Base-by-base conservation (phyloP, 2,329 filamentous ascomycete species). In the Paraconiothyrium brasiliense region DNA sequence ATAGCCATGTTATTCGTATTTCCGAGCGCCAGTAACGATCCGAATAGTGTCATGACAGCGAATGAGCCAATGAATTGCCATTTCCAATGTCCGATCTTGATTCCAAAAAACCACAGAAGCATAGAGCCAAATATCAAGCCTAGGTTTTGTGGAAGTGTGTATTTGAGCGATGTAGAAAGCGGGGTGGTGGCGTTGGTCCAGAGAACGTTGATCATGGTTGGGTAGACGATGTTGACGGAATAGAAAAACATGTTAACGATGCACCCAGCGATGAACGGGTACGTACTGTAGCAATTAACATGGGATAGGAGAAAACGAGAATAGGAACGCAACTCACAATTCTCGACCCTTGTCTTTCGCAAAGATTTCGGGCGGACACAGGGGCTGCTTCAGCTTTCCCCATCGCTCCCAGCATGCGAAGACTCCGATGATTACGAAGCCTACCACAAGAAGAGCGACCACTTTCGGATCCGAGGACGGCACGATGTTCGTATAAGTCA, bases 161-260 rank as follows among this genome's bases (percentile, higher is more conserved):
- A 66, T 1, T 76, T 59, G 20, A 76, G 67, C 2, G 67, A 67
- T 47, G 78, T 72, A n/a, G 66, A 67, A 70, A 77, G 77, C 13
- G 57, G 71, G 70, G 68, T 68, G 7, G 67, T 74, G 14, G 70
- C 72, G 50, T 77, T 70, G 0, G 76, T 78, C 60, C 78, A 84
- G 67, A 82, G 80, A 0, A 76, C 71, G 22, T 72, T 75, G 59
- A 83, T 83, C 82, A 83, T 84, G 30, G 79, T 80, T 0, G 82
- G 82, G 65, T 77, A 83, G 20, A 83, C 68, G 44, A 84, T 78
- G 62, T 78, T 82, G 50, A 76, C 78, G 37, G 77, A 78, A 68
- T 84, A 84, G 71, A 83, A 84, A 69, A 84, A 84, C 82, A 84
- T 84, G 64, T 80, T 84, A 32, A 84, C 76, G 55, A 84, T 78